A percentile compares a stretch with the other conserved stretches of the same genome.
Evolutionary conservation across 108 stramenopile genomes (phyloP).

Genomic region (Conticribra guillardii): DNA sequence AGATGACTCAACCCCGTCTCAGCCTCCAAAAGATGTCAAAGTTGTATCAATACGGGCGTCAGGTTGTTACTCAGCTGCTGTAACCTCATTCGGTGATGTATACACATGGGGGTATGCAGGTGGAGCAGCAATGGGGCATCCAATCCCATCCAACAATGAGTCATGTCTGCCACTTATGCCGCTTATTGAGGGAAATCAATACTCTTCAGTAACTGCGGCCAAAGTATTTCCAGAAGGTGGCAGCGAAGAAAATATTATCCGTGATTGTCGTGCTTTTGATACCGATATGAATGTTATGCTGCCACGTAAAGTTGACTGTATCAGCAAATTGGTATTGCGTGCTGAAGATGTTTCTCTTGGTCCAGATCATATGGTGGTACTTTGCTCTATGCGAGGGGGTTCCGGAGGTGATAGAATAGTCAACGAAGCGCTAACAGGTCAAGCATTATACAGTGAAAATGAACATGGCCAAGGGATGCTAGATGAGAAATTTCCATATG

Average conservation of each 20-base stretch:
- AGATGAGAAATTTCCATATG: slow-evolving; percentile 8
- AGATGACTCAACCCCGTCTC: slow-evolving; percentile 13
- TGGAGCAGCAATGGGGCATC: slow-evolving; percentile 69
- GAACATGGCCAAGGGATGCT: slow-evolving; percentile 3
- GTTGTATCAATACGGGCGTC: slow-evolving; percentile 71
- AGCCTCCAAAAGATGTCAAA: slow-evolving; percentile 23
- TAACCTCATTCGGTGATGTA: slow-evolving; percentile 69
- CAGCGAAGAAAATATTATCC: slow-evolving; percentile 38
- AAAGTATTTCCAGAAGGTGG: slow-evolving; percentile 49
- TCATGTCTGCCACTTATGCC: slow-evolving; percentile 41
- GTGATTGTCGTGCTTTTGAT: slow-evolving; percentile 65
- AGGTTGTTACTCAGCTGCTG: slow-evolving; percentile 76
- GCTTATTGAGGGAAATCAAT: slow-evolving; percentile 44
- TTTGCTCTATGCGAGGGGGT: slow-evolving; percentile 35
- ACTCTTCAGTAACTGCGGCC: slow-evolving; percentile 31
- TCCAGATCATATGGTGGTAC: slow-evolving; percentile 53
- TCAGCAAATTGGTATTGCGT: slow-evolving; percentile 42
- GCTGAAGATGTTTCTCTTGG: slow-evolving; percentile 49
- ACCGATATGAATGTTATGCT: slow-evolving; percentile 71
- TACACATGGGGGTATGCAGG: slow-evolving; percentile 89
- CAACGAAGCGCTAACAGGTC: not conserved
- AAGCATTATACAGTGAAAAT: slow-evolving; percentile 9
- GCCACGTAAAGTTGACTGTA: slow-evolving; percentile 65
- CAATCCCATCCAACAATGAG: slow-evolving; percentile 47
- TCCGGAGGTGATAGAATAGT: slow-evolving; percentile 21